Percentiles rank a stretch among this genome's conserved stretches.
Evolutionary conservation across 2,329 filamentous ascomycete species (phyloP).

Genomic region (Penicillium sumatraense): DNA sequence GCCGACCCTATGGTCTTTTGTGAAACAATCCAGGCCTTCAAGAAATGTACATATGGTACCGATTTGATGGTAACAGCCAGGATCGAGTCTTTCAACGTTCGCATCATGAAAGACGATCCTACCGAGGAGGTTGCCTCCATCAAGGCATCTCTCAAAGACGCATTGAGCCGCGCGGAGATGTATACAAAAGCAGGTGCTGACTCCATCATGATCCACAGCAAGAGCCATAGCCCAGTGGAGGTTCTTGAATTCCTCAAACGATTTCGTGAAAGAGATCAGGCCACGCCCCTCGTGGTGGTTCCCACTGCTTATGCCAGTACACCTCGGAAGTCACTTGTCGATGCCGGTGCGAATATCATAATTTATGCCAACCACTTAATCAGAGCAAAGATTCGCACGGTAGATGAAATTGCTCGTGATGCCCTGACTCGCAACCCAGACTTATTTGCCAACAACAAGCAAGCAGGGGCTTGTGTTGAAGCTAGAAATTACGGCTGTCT

Average conservation of each 20-base stretch:
- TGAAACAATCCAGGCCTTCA: conserved; percentile 2
- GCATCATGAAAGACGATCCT: conserved; percentile 2
- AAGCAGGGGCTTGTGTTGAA: not conserved
- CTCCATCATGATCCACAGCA: conserved; percentile 12
- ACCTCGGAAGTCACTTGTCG: not conserved
- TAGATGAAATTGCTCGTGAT: not conserved
- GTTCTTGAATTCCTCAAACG: not conserved
- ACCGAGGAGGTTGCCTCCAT: conserved; percentile 1
- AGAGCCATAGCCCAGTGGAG: not conserved
- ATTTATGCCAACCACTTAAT: conserved; percentile 11
- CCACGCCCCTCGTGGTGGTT: conserved; percentile 8
- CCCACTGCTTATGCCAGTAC: conserved; percentile 5
- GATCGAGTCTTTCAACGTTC: conserved; percentile 7
- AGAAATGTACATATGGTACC: not conserved
- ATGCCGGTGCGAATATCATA: conserved; percentile 9
- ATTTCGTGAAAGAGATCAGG: not conserved
- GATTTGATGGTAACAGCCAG: conserved; percentile 5
- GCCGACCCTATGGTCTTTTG: not conserved
- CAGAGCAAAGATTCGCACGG: conserved; percentile 2
- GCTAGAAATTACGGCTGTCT: conserved; percentile 7
- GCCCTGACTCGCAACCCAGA: not conserved
- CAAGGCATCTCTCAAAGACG: conserved; percentile 3
- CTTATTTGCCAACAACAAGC: not conserved
- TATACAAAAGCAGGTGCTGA: conserved; percentile 7
- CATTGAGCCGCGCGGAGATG: not conserved